Base-by-base conservation (phyloP, 345 rosid genomes). In the Salix suchowensis region DNA sequence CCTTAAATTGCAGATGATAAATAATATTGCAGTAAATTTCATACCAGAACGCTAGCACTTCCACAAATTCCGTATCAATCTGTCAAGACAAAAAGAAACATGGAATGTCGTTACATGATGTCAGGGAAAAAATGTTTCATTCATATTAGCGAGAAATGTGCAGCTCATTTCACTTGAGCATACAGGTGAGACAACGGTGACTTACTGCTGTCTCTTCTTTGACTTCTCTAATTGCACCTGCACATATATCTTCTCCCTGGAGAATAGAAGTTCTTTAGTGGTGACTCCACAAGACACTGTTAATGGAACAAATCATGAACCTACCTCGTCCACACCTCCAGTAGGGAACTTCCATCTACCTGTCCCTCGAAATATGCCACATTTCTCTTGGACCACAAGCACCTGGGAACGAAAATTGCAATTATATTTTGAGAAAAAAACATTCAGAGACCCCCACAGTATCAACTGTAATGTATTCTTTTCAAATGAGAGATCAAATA, bases 161-260 rank as follows among this genome's bases (percentile, higher is more conserved):
- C 62, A 3, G 0, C 62, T 55, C 62, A 55, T 55, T 55, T 65
- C 19, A 21, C 39, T 32, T 54, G 48, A 32, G 18, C 71, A 60
- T 52, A 36, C 52, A 62, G 66, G 26, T 36, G 46, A 34, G 67
- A 65, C 7, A 34, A 32, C 40, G 54, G 54, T 52, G 46, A 75
- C 97, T 91, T 80, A 92, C 99, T 66, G 89, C 92, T 5, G 99
- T 96, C 86, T 91, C 99, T 91, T 96, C 97, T 84, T 93, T 89
- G 55, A 87, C 97, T 86, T 93, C 99, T 84, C 99, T 89, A 18
- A 89, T 85, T 19, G 93, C 96, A 69, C 97, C 94, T 37, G 68
- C 82, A 78, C 84, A 86, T 65, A 96, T 79, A 81, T 92, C 93
- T 82, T 96, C 97, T 30, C 98, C 99, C 98, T 96, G 83, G 21